These are phyloP conservation scores for Fusarium tricinctum DNA, from an alignment of 2,329 filamentous ascomycete species.

Conservation along the genomic window DNA sequence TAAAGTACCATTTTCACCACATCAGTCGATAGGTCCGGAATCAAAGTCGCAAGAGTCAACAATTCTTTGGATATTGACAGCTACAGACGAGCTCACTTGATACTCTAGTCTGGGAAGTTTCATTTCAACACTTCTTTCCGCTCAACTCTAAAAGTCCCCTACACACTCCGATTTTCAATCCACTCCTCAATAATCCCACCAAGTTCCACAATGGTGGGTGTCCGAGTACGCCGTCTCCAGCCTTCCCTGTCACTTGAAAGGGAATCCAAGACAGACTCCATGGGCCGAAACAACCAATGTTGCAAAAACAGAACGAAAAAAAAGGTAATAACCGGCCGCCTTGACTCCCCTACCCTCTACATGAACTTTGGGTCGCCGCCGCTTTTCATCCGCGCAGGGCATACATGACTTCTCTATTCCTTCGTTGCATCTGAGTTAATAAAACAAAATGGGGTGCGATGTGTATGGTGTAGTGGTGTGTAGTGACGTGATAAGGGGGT, in stretches of 20 bases:
- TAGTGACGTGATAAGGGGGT: slow-evolving; percentile 32
- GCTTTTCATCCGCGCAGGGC: slow-evolving; percentile 54
- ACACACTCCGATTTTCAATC: slow-evolving; percentile 50
- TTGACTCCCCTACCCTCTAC: slow-evolving; percentile 59
- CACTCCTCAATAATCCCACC: slow-evolving; percentile 38
- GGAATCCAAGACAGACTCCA: slow-evolving; percentile 50
- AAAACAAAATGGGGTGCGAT: slow-evolving; percentile 49
- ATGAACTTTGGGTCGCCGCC: slow-evolving; percentile 58
- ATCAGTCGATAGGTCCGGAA: neutral
- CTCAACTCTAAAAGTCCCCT: slow-evolving; percentile 46
- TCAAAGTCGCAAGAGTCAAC: slow-evolving; percentile 27
- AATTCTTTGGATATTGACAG: slow-evolving; percentile 37
- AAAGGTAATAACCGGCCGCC: slow-evolving; percentile 51
- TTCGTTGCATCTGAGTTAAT: slow-evolving; percentile 51
- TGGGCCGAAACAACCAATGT: slow-evolving; percentile 42
- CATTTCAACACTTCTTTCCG: slow-evolving; percentile 42
- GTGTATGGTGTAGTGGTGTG: slow-evolving; percentile 44
- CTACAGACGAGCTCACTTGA: slow-evolving; percentile 54
- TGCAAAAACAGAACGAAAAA: slow-evolving; percentile 43
- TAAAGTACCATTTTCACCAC: slow-evolving; percentile 15
- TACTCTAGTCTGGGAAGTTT: slow-evolving; percentile 48
- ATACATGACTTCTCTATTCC: slow-evolving; percentile 62
- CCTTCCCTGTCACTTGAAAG: slow-evolving; percentile 55
- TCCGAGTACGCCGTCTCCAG: slow-evolving; percentile 46
- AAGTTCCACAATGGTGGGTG: slow-evolving; percentile 39